Evolutionary conservation across 805 yeast species (phyloP).

Genomic region (Millerozyma miso): DNA sequence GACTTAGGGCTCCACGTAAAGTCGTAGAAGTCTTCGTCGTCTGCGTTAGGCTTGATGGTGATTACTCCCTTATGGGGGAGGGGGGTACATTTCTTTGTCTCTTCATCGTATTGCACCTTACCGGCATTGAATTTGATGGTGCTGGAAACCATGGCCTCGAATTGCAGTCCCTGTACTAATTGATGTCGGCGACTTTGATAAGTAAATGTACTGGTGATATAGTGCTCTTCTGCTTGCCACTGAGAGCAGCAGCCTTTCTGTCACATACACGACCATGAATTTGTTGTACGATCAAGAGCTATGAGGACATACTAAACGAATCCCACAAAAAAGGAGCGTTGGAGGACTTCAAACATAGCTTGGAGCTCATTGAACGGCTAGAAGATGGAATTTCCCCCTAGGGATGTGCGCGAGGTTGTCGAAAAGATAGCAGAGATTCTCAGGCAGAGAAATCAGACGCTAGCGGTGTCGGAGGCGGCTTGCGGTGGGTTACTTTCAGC

Average conservation of each 20-base stretch:
- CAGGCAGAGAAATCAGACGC: conserved; percentile 51
- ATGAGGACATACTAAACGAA: no score
- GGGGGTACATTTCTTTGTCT: conserved; percentile 64
- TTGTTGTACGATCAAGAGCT: no score
- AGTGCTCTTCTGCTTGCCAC: background rate
- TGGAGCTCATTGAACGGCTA: background rate
- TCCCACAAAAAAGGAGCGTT: no score
- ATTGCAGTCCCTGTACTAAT: no score
- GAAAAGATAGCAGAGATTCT: conserved; percentile 55
- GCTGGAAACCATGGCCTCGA: conserved; percentile 13
- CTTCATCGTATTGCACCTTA: conserved; percentile 60
- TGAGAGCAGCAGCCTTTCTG: background rate
- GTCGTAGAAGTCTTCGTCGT: conserved; percentile 67
- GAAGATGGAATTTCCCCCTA: conserved; percentile 54
- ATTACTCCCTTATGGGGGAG: conserved; percentile 64
- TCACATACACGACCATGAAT: background rate
- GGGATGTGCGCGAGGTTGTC: conserved; percentile 48
- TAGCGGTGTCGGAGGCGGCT: conserved; percentile 83
- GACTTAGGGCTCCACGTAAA: conserved; percentile 72
- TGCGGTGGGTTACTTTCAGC: conserved; percentile 87
- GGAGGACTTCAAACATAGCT: no score
- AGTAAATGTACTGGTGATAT: background rate
- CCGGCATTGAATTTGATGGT: conserved; percentile 73
- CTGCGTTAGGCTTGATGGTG: conserved; percentile 55
- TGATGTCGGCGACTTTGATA: no score